A percentile compares a stretch with the other conserved stretches of the same genome.
Conservation (phyloP, 164 flowering plant genomes). For the Chimonanthus praecox region DNA sequence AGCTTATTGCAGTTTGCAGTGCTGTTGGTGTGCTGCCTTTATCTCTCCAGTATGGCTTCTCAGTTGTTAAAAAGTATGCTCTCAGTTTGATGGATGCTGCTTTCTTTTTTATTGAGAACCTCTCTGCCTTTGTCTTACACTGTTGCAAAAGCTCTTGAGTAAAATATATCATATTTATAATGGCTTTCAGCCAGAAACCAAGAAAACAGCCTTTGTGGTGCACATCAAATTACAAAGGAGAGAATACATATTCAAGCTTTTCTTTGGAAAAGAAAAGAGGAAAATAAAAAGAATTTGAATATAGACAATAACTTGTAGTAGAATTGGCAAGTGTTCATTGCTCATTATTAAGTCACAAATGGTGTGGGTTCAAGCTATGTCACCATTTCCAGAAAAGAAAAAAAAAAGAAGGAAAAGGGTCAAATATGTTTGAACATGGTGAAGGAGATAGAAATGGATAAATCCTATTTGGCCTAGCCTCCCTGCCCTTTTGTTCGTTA, state of each 20-base stretch:
- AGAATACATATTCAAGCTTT: not conserved
- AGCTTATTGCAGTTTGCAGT: conserved; percentile 79
- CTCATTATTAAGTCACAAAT: too few species aligned
- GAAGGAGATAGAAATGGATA: too few species aligned
- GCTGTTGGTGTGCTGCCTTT: conserved; percentile 95
- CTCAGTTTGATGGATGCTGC: not conserved
- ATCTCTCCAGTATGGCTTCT: conserved; percentile 92
- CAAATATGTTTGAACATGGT: too few species aligned
- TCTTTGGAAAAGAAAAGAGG: not conserved
- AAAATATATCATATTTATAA: not conserved
- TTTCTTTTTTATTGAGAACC: not conserved
- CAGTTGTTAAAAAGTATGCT: conserved; percentile 77
- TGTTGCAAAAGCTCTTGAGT: not conserved
- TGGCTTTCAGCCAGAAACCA: not conserved
- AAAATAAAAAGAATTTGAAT: too few species aligned
- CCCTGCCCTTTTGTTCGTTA: too few species aligned
- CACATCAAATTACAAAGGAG: not conserved
- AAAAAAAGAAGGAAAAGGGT: too few species aligned
- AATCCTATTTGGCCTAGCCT: too few species aligned
- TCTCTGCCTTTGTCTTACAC: too few species aligned
- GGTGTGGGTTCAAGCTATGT: too few species aligned
- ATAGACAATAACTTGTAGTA: too few species aligned
- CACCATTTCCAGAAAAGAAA: too few species aligned
- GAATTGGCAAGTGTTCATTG: too few species aligned
- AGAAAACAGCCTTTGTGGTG: not conserved